A percentile compares a stretch with the other conserved stretches of the same genome.
phyloP scores from a whole-genome alignment of 2,329 filamentous ascomycete genomes.

The Elsinoe australis region DNA sequence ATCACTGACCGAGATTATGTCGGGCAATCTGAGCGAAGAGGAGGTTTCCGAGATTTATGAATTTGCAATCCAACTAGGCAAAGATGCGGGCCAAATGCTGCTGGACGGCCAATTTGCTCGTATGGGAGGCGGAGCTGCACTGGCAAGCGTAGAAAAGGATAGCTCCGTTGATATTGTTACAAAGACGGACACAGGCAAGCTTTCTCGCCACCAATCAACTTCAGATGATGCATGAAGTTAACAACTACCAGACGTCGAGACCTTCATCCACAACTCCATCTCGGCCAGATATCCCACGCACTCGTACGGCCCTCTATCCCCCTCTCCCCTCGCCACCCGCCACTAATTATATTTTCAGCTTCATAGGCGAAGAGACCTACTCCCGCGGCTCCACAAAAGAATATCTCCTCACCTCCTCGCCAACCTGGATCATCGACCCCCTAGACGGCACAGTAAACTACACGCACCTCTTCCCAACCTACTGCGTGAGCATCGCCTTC shows the following conservation, averaged over 20 bases:
- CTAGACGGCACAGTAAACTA: slow-evolving; percentile 76
- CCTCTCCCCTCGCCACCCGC: background rate
- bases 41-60: slow-evolving; percentile 59
- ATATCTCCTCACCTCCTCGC: slow-evolving; percentile 57
- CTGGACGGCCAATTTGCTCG: slow-evolving; percentile 55
- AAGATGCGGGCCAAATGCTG: slow-evolving; percentile 60
- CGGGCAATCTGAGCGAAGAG: slow-evolving; percentile 10
- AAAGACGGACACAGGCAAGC: slow-evolving; percentile 66
- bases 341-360: slow-evolving; percentile 40
- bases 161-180: slow-evolving; percentile 72
- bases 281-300: slow-evolving; percentile 55
- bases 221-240: too few species aligned
- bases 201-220: too few species aligned
- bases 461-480: slow-evolving; percentile 73
- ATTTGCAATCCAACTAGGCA: slow-evolving; percentile 63
- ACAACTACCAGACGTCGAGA: slow-evolving; percentile 55
- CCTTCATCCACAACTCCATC: slow-evolving; percentile 58
- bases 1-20: too few species aligned
- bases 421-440: slow-evolving; percentile 71
- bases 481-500: slow-evolving; percentile 70
- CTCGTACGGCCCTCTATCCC: slow-evolving; percentile 43
- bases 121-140: slow-evolving; percentile 32
- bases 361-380: slow-evolving; percentile 71
- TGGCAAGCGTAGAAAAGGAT: slow-evolving; percentile 56
- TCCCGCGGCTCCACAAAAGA: slow-evolving; percentile 58